Evolutionary conservation across 2,329 filamentous ascomycete genomes (phyloP), one percentile per base, ranked within the genome.

Genomic region (Dactylellina parvicollis): DNA sequence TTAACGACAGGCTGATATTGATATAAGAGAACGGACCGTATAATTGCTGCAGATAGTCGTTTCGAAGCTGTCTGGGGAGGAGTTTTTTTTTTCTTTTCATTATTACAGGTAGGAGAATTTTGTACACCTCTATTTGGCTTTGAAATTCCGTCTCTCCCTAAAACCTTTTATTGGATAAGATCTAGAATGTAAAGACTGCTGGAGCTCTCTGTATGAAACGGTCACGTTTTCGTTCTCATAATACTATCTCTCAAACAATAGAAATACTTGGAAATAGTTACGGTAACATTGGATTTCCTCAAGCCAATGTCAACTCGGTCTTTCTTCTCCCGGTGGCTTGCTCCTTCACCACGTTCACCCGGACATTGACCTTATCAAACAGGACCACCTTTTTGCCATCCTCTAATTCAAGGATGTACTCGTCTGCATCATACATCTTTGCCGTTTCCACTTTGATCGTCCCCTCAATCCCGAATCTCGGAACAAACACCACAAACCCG

Each of bases 251-350:
- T 42, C 38, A 54, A 55, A 64, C 46, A 46, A 30, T 55, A 52
- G 36, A 42, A 42, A 24, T 46, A 46, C 7, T 12, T 8, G 8
- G n/a, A 22, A 22, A 8, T 54, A 44, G 2, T 16, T 20, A 40
- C 12, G 5, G 10, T 14, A 8, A 20, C 30, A 20, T 22, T 30
- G 14, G 18, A n/a, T 1, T 38, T 26, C n/a, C 30, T 67, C 47
- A 67, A 22, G 90, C 82, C 79, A 91, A 80, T 81, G 89, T 88
- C 84, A 95, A 86, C 85, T 89, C 92, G 20, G 93, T 90, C 76
- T 91, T 94, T 76, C 95, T 88, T 88, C 98, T 99, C 64, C 95
- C 95, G n/a, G 94, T 97, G 72, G 88, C 88, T 83, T 96, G 92
- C 81, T 99, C 95, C 84, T 93, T 92, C 79, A 96, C 90, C 80